Conservation (phyloP, 352 stramenopile species). For the Globisporangium echinulatum region DNA sequence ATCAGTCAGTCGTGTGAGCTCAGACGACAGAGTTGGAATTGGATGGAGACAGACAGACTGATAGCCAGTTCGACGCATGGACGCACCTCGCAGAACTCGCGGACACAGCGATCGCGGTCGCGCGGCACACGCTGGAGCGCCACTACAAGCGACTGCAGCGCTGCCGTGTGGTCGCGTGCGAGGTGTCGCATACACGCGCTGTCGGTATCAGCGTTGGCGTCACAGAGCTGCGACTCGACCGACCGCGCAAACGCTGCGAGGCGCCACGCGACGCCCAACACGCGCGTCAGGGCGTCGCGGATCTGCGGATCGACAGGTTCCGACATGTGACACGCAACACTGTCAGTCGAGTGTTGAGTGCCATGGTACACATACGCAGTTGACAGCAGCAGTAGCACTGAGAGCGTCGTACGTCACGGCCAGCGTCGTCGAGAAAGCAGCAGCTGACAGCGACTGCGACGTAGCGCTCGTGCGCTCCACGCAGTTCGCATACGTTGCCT, state of each 20-base stretch:
- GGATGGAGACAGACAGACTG: background rate
- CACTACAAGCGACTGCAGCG: conserved; percentile 16
- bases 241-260: conserved; percentile 25
- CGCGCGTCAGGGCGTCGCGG: conserved; percentile 17
- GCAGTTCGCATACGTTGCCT: conserved; percentile 23
- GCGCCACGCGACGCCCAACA: conserved; percentile 21
- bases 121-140: conserved; percentile 19
- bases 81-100: conserved; percentile 41
- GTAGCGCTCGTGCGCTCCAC: conserved; percentile 29
- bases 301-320: conserved; percentile 15
- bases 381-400: background rate
- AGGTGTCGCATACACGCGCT: conserved; percentile 8
- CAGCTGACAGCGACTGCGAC: conserved; percentile 22
- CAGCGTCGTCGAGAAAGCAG: conserved; percentile 33
- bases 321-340: too few species aligned
- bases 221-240: conserved; percentile 3
- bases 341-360: background rate
- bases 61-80: too few species aligned
- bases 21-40: background rate
- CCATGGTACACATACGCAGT: background rate
- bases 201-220: background rate
- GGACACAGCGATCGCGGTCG: conserved; percentile 22
- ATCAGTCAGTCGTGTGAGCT: background rate
- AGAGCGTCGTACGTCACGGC: conserved; percentile 15
- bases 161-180: conserved; percentile 19